phyloP scores from a whole-genome alignment of 208 protist species.

The Trypanosoma caninum region DNA sequence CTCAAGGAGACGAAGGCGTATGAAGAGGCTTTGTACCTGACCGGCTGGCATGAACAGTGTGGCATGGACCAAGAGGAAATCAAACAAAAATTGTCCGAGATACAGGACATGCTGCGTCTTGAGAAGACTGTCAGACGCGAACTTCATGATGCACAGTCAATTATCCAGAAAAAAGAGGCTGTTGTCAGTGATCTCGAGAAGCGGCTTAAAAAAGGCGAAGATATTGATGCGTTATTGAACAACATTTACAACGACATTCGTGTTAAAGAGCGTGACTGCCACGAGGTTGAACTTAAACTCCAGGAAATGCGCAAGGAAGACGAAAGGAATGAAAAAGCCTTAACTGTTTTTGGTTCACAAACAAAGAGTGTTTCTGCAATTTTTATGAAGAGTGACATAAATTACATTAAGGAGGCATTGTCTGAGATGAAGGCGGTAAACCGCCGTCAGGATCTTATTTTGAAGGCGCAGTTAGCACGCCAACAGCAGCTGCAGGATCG shows the following conservation, averaged over 20 bases:
- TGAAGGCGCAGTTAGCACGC: slow-evolving; percentile 75
- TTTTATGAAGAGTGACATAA: slow-evolving; percentile 73
- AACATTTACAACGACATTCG: slow-evolving; percentile 70
- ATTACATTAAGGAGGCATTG: slow-evolving; percentile 69
- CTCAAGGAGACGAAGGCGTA: slow-evolving; percentile 33
- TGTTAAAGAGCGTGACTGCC: slow-evolving; percentile 63
- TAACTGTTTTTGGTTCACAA: slow-evolving; percentile 39
- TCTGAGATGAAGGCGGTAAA: slow-evolving; percentile 56
- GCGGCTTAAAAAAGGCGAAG: slow-evolving; percentile 36
- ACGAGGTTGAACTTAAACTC: slow-evolving; percentile 55
- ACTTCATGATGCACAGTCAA: slow-evolving; percentile 44
- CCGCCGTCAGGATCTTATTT: slow-evolving; percentile 73
- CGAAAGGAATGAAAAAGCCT: slow-evolving; percentile 36
- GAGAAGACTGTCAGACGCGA: slow-evolving; percentile 52
- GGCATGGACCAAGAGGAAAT: slow-evolving; percentile 31
- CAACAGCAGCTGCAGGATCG: slow-evolving; percentile 82
- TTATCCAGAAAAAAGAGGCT: slow-evolving; percentile 76
- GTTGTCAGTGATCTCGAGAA: slow-evolving; percentile 41
- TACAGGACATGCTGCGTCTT: slow-evolving; percentile 63
- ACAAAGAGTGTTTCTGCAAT: slow-evolving; percentile 34
- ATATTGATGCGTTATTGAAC: slow-evolving; percentile 48
- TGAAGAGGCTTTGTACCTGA: slow-evolving; percentile 45
- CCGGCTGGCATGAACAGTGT: slow-evolving; percentile 67
- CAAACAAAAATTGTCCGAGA: slow-evolving; percentile 30
- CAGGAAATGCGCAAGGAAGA: slow-evolving; percentile 48